Evolutionary conservation across 179 eudicot species (phyloP).

Genomic region (Actinidia polygama): DNA sequence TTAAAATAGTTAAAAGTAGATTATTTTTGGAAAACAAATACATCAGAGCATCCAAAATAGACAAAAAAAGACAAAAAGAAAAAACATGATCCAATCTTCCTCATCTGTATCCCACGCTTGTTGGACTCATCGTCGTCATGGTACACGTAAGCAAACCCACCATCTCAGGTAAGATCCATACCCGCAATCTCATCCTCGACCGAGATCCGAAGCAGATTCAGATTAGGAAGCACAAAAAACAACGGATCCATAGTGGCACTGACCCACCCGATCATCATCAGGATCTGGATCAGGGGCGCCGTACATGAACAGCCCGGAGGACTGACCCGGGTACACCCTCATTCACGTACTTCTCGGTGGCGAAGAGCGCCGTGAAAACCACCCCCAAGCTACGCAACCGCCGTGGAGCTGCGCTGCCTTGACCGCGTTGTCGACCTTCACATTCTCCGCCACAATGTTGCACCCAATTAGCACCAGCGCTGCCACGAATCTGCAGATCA

Average conservation of each 20-base stretch:
- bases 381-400: slow-evolving; percentile 49
- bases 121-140: slow-evolving; percentile 32
- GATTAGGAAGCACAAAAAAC: slow-evolving; percentile 36
- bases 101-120: slow-evolving; percentile 10
- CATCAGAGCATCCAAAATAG: too few species aligned
- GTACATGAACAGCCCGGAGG: slow-evolving; percentile 47
- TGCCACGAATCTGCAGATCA: slow-evolving; percentile 38
- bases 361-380: slow-evolving; percentile 40
- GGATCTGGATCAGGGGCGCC: slow-evolving; percentile 49
- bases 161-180: slow-evolving; percentile 55
- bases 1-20: too few species aligned
- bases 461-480: slow-evolving; percentile 28
- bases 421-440: slow-evolving; percentile 36
- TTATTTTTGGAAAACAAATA: too few species aligned
- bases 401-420: slow-evolving; percentile 48
- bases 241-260: slow-evolving; percentile 51
- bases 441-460: slow-evolving; percentile 26
- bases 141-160: slow-evolving; percentile 44
- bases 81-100: slow-evolving; percentile 3
- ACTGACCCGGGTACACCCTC: slow-evolving; percentile 34
- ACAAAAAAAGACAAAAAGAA: too few species aligned
- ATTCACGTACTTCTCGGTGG: slow-evolving; percentile 30
- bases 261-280: slow-evolving; percentile 51
- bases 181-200: slow-evolving; percentile 52
- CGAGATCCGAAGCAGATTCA: slow-evolving; percentile 39